A percentile compares a stretch with the other conserved stretches of the same genome.
Evolutionary conservation across 495 filamentous ascomycete species (phyloP).

Genomic region (Jackrogersella multiformis): DNA sequence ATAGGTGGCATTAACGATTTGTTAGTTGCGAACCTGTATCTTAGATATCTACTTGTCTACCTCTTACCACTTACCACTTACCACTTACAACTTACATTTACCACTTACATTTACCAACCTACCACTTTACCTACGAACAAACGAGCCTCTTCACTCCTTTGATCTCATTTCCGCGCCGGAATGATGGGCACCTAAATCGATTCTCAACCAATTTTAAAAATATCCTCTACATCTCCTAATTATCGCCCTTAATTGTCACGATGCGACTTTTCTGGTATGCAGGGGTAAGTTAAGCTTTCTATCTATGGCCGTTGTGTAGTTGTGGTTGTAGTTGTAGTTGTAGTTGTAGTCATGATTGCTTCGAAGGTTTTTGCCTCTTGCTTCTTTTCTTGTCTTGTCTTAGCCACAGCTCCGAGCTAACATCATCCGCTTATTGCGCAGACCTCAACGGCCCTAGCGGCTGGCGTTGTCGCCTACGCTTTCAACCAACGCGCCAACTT

Average conservation of each 20-base stretch:
- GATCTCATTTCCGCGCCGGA: slow-evolving; percentile 9
- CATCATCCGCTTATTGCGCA: slow-evolving; percentile 43
- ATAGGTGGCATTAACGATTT: slow-evolving; percentile 41
- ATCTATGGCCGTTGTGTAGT: slow-evolving; percentile 8
- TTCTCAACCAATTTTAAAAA: slow-evolving; percentile 28
- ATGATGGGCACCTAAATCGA: slow-evolving; percentile 44
- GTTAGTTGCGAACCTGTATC: not conserved
- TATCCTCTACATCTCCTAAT: slow-evolving; percentile 37
- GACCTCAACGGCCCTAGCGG: slow-evolving; percentile 81
- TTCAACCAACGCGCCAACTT: slow-evolving; percentile 96
- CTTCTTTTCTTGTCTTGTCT: not conserved
- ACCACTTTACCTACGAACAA: slow-evolving; percentile 20
- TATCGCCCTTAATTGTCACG: slow-evolving; percentile 40
- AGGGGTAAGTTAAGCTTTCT: slow-evolving; percentile 56
- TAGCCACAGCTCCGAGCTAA: slow-evolving; percentile 28
- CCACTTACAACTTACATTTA: no score
- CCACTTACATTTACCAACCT: no score
- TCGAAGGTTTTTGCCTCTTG: no score
- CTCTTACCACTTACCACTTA: no score
- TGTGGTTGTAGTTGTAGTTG: not conserved
- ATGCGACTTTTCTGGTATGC: slow-evolving; percentile 68
- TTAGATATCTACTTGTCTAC: not conserved
- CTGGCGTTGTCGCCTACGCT: slow-evolving; percentile 83
- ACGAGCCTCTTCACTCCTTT: slow-evolving; percentile 9
- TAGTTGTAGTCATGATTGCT: not conserved